These are phyloP conservation scores for Botrytis squamosa DNA, from an alignment of 2,329 filamentous ascomycete genomes.

Conservation along the genomic window DNA sequence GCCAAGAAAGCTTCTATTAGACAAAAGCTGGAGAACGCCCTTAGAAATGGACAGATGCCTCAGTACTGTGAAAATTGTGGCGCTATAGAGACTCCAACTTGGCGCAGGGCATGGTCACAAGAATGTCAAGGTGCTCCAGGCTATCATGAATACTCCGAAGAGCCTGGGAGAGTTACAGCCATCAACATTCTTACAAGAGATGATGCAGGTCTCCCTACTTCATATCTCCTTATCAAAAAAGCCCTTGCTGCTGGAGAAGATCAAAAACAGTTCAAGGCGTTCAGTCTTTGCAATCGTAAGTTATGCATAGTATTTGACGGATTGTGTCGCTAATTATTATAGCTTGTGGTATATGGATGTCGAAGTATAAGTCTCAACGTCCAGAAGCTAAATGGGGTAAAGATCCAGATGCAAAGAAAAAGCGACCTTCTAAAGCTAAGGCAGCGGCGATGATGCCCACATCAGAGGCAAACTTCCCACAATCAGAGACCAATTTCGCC, in stretches of 20 bases:
- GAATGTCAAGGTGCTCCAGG: constrained; percentile 67
- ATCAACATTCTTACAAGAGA: constrained; percentile 67
- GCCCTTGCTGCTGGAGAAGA: constrained; percentile 60
- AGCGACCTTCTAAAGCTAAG: constrained; percentile 38
- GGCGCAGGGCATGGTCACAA: constrained; percentile 90
- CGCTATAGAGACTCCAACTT: constrained; percentile 92
- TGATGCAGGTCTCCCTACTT: constrained; percentile 58
- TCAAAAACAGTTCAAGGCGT: constrained; percentile 65
- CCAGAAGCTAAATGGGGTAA: constrained; percentile 77
- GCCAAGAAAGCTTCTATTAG: constrained; percentile 41
- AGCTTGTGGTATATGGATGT: constrained; percentile 92
- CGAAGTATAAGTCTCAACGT: constrained; percentile 81
- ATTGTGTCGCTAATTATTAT: constrained; percentile 32
- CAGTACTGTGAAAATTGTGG: constrained; percentile 91
- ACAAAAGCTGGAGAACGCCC: constrained; percentile 59
- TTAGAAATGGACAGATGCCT: constrained; percentile 80
- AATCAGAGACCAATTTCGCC: constrained; percentile 42
- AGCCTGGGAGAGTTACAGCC: constrained; percentile 70
- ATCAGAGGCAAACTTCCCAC: constrained; percentile 44
- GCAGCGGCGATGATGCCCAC: constrained; percentile 22
- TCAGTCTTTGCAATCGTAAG: constrained; percentile 84
- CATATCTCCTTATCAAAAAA: constrained; percentile 79
- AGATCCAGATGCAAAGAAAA: constrained; percentile 51
- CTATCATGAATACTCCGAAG: constrained; percentile 69
- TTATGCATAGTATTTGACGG: constrained; percentile 32